A percentile compares a stretch with the other conserved stretches of the same genome.
phyloP scores from a whole-genome alignment of 176 grass and related monocot genomes.

The Otatea glauca region DNA sequence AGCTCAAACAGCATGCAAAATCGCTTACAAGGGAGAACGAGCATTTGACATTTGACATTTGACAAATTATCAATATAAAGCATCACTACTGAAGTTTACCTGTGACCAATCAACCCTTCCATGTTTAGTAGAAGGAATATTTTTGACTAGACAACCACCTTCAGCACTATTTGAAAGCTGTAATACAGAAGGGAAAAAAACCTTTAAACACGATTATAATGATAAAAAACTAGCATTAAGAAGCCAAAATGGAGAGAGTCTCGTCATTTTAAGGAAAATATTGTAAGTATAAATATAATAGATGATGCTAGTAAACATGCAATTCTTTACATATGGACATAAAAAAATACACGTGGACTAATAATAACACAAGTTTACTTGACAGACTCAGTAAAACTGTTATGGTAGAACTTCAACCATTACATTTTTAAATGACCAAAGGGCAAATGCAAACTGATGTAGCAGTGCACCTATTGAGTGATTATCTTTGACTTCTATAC shows the following conservation, averaged over 20 bases:
- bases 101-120: conserved; percentile 97
- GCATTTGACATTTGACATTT: too few relatives aligned
- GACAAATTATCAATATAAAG: conserved; percentile 1
- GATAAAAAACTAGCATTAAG: conserved; percentile 16
- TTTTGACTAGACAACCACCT: conserved; percentile 64
- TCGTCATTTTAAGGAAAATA: conserved; percentile 26
- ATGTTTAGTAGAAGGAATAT: conserved; percentile 85
- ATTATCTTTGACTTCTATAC: conserved; percentile 8
- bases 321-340: conserved; percentile 18
- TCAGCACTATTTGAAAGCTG: conserved; percentile 82
- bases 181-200: conserved; percentile 50
- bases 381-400: background rate
- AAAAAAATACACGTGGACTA: background rate
- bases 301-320: background rate
- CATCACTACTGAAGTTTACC: conserved; percentile 50
- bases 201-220: conserved; percentile 11
- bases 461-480: conserved; percentile 12
- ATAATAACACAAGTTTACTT: background rate
- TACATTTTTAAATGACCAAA: background rate
- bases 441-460: background rate
- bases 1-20: too few relatives aligned
- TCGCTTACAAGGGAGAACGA: too few relatives aligned
- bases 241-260: conserved; percentile 22
- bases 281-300: background rate
- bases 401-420: conserved; percentile 13